A percentile compares a stretch with the other conserved stretches of the same genome.
These are phyloP conservation scores for Planoprotostelium fungivorum DNA, from an alignment of 78 protist species.

Conservation along the genomic window DNA sequence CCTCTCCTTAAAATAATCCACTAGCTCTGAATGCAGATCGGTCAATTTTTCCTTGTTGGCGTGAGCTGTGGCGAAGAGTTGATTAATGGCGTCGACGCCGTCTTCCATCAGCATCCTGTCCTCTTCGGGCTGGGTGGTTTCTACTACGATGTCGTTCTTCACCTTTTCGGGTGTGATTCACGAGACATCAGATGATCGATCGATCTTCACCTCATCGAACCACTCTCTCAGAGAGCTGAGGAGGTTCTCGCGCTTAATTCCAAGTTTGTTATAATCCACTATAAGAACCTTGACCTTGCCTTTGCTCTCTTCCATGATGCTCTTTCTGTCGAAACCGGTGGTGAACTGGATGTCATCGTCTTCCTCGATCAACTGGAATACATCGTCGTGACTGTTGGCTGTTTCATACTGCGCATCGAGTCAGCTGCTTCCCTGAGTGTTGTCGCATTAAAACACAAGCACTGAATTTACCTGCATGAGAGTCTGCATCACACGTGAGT, in stretches of 20 bases:
- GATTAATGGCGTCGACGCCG: neutral
- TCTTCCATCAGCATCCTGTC: neutral
- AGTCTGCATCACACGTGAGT: neutral
- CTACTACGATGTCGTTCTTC: neutral
- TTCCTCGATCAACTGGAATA: neutral
- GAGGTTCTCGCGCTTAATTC: neutral
- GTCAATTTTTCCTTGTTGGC: neutral
- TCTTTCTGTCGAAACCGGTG: neutral
- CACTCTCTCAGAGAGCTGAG: neutral
- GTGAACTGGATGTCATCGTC: neutral
- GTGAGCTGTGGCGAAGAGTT: neutral
- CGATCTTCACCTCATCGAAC: conserved; percentile 1
- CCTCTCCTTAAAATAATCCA: neutral
- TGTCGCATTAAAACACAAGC: neutral
- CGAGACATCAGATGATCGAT: too few relatives aligned
- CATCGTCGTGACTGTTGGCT: neutral
- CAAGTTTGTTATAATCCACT: neutral
- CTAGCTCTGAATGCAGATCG: neutral
- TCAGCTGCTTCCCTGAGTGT: too few relatives aligned
- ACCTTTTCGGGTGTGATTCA: neutral
- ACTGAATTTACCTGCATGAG: neutral
- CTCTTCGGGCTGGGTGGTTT: neutral
- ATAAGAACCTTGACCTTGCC: neutral
- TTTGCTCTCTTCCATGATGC: conserved; percentile 1
- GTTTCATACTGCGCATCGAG: neutral